Conservation (phyloP, 768 basidiomycete genomes). For the Tylopilus plumbeoviolaceoides region DNA sequence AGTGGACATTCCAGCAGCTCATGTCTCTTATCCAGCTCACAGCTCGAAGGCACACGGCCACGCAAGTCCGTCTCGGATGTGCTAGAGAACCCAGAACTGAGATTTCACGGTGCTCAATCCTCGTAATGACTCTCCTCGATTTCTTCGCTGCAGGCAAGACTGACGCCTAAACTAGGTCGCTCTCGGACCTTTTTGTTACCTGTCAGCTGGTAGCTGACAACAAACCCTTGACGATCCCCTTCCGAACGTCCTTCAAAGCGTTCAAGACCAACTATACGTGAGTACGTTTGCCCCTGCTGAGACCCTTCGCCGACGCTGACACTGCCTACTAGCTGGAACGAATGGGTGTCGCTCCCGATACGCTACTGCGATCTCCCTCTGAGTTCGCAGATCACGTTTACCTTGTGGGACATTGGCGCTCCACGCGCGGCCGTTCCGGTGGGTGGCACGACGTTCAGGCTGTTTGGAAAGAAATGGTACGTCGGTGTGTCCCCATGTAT, state of each 20-base stretch:
- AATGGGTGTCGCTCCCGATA: conserved; percentile 89
- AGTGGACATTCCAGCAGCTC: not conserved
- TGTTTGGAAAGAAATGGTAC: conserved; percentile 95
- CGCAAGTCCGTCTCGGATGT: conserved; percentile 73
- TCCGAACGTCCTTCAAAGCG: conserved; percentile 87
- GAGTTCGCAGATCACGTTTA: conserved; percentile 85
- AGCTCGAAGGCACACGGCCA: conserved; percentile 79
- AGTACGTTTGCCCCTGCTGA: conserved; percentile 19
- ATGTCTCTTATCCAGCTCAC: conserved; percentile 50
- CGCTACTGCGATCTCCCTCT: conserved; percentile 91
- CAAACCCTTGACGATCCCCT: conserved; percentile 87
- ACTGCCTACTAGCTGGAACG: conserved; percentile 72
- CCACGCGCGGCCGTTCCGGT: conserved; percentile 77
- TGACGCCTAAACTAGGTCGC: conserved; percentile 49
- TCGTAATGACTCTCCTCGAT: conserved; percentile 39
- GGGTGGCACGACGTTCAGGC: conserved; percentile 83
- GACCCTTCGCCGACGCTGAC: not conserved
- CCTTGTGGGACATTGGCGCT: conserved; percentile 93
- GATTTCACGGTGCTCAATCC: conserved; percentile 80
- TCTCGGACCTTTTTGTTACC: conserved; percentile 91
- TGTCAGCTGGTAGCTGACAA: conserved; percentile 92
- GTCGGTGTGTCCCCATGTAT: not conserved
- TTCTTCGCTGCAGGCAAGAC: conserved; percentile 9
- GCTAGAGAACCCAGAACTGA: conserved; percentile 75
- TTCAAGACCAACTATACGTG: conserved; percentile 83